These are phyloP conservation scores for Penicillium glabrum DNA, from an alignment of 2,329 filamentous ascomycete species.

Conservation along the genomic window DNA sequence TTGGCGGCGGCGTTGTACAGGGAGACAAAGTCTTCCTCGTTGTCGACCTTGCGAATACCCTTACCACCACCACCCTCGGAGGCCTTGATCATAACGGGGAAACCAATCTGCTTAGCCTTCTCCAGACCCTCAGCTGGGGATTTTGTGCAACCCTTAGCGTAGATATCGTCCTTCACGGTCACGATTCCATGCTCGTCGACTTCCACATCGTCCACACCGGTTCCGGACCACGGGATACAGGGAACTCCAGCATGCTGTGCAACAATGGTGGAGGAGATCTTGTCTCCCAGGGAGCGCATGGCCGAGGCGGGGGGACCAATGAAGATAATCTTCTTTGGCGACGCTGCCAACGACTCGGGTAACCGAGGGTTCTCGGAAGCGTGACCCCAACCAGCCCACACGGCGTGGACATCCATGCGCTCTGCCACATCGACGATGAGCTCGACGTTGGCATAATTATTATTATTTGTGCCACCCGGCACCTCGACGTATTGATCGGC, in stretches of 20 bases:
- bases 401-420: constrained; percentile 96
- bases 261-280: constrained; percentile 98
- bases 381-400: constrained; percentile 99
- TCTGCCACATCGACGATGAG: constrained; percentile 98
- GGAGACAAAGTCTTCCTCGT: constrained; percentile 78
- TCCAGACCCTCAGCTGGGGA: constrained; percentile 86
- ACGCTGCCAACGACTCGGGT: constrained; percentile 91
- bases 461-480: constrained; percentile 98
- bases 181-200: constrained; percentile 84
- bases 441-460: constrained; percentile 99
- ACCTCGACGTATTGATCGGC: constrained; percentile 99
- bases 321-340: constrained; percentile 98
- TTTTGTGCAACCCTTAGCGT: constrained; percentile 86
- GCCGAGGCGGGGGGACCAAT: constrained; percentile 97
- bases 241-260: constrained; percentile 95
- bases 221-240: constrained; percentile 99
- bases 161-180: constrained; percentile 81
- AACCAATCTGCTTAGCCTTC: constrained; percentile 87
- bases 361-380: constrained; percentile 98
- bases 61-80: constrained; percentile 99
- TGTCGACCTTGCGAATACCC: constrained; percentile 93
- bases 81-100: constrained; percentile 99
- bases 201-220: constrained; percentile 78
- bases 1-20: constrained; percentile 95
- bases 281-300: constrained; percentile 98